Base-by-base conservation (phyloP, 2,329 filamentous ascomycete genomes). In the Eurotiales sp. region DNA sequence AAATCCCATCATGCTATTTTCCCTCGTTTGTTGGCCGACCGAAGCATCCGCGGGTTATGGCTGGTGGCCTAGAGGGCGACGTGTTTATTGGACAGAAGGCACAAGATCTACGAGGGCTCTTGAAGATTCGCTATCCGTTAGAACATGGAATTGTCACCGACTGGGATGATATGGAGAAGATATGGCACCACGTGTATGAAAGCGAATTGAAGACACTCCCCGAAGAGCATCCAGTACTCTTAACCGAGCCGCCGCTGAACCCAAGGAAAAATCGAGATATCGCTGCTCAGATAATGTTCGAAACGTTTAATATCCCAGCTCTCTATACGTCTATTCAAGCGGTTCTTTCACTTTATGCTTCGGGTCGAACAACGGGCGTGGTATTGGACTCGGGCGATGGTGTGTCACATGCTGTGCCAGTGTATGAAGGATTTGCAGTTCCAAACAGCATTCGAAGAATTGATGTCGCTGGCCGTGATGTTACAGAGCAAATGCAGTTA, bases 381-480 rank as follows among this genome's bases (percentile, higher is more conserved):
- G 93, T 99, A 11, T 81, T 99, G 42, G 93, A 99, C 71, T 86
- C 90, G 15, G 93, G 93, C 51, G 93, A 99, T 66, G 93, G 93
- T 25, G 93, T 99, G 37, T 96, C 92, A 36, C 93, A 99, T 65
- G 91, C 93, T 0, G 93, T 99, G 3, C 93, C 93, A 0, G 93
- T 99, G 19, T 99, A 96, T 70, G 92, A 99, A 68, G 93, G 93
- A 1, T 99, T 99, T 66, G 90, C 93, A 6, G 95, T 99, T 73
- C 89, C 90, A 10, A 96, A 88, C 71, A 93, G 89, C 70, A 96
- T 99, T 72, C 84, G 91, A 59, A 81, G 93, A 58, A 96, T 99
- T 66, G 93, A 99, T 68, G 91, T 99, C 27, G 93, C 93, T 11
- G 93, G 93, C 23, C 82, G 93, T 62, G 93, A 99, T 70, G 90